Evolutionary conservation across 192 early-diverging fungal species (phyloP), one percentile per base, ranked within the genome.

Genomic region (Jimgerdemannia flammicorona): DNA sequence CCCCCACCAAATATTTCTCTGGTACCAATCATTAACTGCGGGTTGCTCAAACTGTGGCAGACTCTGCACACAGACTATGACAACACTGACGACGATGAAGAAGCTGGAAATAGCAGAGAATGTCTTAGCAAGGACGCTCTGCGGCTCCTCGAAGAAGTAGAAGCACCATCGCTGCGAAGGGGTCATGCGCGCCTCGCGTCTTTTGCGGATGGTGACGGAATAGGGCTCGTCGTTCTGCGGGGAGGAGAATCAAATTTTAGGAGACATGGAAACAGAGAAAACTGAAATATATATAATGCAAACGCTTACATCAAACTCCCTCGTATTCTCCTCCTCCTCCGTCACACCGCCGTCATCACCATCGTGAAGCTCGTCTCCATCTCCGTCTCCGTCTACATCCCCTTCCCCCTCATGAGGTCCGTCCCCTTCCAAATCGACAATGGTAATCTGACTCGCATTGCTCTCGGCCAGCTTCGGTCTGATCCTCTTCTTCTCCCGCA

Each of bases 11-110:
- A 66, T 2, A 44, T 3, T n/a, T 40, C 42, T 17, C 69, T 42
- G 69, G 18, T 70, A 40, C 69, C 18, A 70, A 40, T 70, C 40
- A 70, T 41, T 70, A 40, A 70, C 69, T 41, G 42, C 14, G 4
- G 40, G 18, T 64, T 29, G 11, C 11, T 43, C 71, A 44, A 54
- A 72, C 42, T 44, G 39, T 40, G 71, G 71, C 3, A 72, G 44
- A 18, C 43, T 54, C n/a, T 72, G 10, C 59, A 72, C 20, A 6
- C 29, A 44, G 20, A 44, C 44, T 4, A 72, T 4, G 44, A 44
- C 71, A 18, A 42, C 71, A 39, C 49, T 74, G 44, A 66, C 42
- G 17, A 74, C 2, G 54, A 72, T 72, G 67, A 20, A 68, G 19
- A 68, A 41, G 67, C 19, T 68, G 6, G 67, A 68, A 19, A 68